phyloP scores from a whole-genome alignment of 768 basidiomycete species.

The Guyanaporus albipodus region DNA sequence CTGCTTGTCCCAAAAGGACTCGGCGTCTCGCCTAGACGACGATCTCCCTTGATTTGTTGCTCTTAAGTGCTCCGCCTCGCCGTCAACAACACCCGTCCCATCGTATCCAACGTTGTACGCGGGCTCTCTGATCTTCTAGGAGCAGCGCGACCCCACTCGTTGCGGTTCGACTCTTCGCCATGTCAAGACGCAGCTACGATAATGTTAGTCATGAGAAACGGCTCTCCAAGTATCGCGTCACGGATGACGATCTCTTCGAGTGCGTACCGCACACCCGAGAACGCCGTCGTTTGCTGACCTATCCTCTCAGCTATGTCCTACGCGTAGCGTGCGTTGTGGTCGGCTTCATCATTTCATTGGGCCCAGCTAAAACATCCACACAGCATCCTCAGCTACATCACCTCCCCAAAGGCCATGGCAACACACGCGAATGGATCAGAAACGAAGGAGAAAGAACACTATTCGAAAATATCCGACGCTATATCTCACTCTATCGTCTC shows the following conservation, averaged over 20 bases:
- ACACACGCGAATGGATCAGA: conserved; percentile 33
- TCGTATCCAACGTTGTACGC: neutral
- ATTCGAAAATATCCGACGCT: conserved; percentile 61
- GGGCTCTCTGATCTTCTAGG: conserved; percentile 4
- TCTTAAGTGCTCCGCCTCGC: neutral
- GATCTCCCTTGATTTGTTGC: conserved; percentile 29
- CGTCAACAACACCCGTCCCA: neutral
- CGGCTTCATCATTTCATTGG: neutral
- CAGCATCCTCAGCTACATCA: conserved; percentile 71
- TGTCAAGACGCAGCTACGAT: conserved; percentile 77
- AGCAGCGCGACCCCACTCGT: conserved; percentile 1
- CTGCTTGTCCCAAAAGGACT: neutral
- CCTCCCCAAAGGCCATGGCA: conserved; percentile 51
- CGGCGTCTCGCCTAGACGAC: neutral
- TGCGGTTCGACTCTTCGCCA: conserved; percentile 18
- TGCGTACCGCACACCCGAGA: conserved; percentile 35
- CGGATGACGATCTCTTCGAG: conserved; percentile 87
- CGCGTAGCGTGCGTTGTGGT: conserved; percentile 69
- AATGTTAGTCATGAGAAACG: conserved; percentile 69
- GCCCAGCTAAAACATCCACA: conserved; percentile 8
- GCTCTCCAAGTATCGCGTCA: conserved; percentile 69
- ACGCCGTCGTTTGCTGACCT: conserved; percentile 6
- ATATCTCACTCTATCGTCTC: conserved; percentile 52
- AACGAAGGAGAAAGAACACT: conserved; percentile 58
- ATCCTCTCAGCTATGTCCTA: conserved; percentile 61